These are phyloP conservation scores for Carex pumila DNA, from an alignment of 176 grass and related monocot species.

Conservation along the genomic window DNA sequence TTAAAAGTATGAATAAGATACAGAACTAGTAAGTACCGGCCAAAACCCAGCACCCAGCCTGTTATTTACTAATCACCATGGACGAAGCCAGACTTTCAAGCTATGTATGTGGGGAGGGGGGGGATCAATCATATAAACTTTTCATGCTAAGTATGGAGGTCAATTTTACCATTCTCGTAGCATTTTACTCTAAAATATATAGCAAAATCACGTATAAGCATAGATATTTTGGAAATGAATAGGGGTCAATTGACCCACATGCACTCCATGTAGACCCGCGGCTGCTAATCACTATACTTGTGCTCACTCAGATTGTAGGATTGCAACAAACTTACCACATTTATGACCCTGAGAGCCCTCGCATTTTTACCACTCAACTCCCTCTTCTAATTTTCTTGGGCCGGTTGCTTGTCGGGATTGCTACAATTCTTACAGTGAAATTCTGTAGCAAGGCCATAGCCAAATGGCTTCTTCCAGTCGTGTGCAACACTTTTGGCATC, in stretches of 20 bases:
- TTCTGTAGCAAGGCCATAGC: slow-evolving; percentile 92
- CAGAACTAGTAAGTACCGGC: not conserved
- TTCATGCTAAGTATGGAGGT: too few species aligned
- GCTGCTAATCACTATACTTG: not conserved
- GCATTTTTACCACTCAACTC: slow-evolving; percentile 50
- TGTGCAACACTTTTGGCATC: slow-evolving; percentile 81
- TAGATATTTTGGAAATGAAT: too few species aligned
- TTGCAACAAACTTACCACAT: slow-evolving; percentile 81
- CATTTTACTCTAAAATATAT: too few species aligned
- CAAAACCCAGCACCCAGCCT: not conserved
- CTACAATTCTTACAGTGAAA: slow-evolving; percentile 74
- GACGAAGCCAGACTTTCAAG: too few species aligned
- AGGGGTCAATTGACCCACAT: too few species aligned
- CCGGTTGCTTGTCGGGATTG: slow-evolving; percentile 62
- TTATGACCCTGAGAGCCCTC: slow-evolving; percentile 58
- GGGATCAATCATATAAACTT: too few species aligned
- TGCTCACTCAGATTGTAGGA: slow-evolving; percentile 49
- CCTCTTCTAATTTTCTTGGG: slow-evolving; percentile 33
- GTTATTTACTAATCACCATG: not conserved
- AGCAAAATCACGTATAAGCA: too few species aligned
- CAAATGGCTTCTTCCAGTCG: slow-evolving; percentile 80
- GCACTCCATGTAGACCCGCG: too few species aligned
- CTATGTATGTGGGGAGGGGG: too few species aligned
- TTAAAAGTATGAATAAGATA: not conserved
- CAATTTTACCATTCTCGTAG: too few species aligned